Conservation (phyloP, 805 yeast genomes). For the Yueomyces sp. region DNA sequence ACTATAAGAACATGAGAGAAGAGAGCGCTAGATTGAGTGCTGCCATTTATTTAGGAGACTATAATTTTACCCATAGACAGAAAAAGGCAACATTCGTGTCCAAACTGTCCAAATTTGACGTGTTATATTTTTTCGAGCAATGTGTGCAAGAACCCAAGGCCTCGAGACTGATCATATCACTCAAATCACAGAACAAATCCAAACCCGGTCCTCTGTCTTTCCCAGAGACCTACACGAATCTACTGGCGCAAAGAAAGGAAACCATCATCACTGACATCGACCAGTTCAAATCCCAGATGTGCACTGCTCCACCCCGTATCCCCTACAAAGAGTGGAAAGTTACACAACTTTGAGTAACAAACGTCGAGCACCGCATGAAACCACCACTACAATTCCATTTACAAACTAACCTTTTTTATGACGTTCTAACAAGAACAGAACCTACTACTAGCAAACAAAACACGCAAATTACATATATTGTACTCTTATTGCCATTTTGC, state of each 20-base stretch:
- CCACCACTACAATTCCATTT: no score
- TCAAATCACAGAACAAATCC: conserved; percentile 35
- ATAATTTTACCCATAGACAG: conserved; percentile 52
- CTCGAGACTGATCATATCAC: conserved; percentile 42
- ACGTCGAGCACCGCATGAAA: no score
- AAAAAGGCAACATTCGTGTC: conserved; percentile 45
- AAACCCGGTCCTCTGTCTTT: conserved; percentile 28
- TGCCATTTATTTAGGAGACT: conserved; percentile 61
- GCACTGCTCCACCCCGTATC: conserved; percentile 44
- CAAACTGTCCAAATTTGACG: conserved; percentile 39
- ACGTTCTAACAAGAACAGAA: no score
- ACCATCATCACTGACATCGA: conserved; percentile 30
- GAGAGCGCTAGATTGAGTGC: conserved; percentile 57
- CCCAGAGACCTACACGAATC: conserved; percentile 24
- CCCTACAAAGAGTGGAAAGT: conserved; percentile 31
- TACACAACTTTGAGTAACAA: no score
- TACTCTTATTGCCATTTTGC: no score
- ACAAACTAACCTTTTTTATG: no score
- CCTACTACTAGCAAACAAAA: no score
- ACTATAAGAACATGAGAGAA: conserved; percentile 64
- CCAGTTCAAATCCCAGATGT: conserved; percentile 41
- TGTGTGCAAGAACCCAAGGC: conserved; percentile 26
- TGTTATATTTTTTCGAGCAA: conserved; percentile 39
- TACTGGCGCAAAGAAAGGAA: not conserved
- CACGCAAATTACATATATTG: no score